These are phyloP conservation scores for Cubamyces lactineus DNA, from an alignment of 768 basidiomycete species.

Conservation along the genomic window DNA sequence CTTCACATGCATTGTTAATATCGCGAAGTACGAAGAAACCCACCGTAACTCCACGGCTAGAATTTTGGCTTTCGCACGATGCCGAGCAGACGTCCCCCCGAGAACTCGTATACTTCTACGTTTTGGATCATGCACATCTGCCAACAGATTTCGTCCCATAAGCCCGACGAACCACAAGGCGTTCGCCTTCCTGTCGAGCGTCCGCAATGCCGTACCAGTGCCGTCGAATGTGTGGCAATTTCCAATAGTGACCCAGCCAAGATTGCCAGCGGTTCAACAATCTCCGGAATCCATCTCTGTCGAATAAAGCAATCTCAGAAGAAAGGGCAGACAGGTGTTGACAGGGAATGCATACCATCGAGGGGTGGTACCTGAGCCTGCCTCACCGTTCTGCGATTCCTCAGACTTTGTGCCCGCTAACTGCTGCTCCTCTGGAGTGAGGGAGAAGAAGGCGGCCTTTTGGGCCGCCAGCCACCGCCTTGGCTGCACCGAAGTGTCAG, in stretches of 20 bases:
- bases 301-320: neutral
- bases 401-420: constrained; percentile 31
- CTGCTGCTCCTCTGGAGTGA: constrained; percentile 60
- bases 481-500: constrained; percentile 40
- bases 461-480: constrained; percentile 59
- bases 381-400: constrained; percentile 2
- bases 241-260: neutral
- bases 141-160: neutral
- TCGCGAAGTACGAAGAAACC: neutral
- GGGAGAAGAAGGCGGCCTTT: constrained; percentile 56
- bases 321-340: neutral
- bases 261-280: neutral
- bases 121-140: neutral
- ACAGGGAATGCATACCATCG: constrained; percentile 6
- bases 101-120: neutral
- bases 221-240: neutral
- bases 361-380: constrained; percentile 1
- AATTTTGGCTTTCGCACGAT: neutral
- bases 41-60: constrained; percentile 2
- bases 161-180: neutral
- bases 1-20: neutral
- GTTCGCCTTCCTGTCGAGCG: neutral
- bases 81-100: neutral
- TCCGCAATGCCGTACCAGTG: neutral
- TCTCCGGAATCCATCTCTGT: neutral